Evolutionary conservation across 1,284 basidiomycete genomes (phyloP), one percentile per base, ranked within the genome.

Genomic region (Ustilago hordei): DNA sequence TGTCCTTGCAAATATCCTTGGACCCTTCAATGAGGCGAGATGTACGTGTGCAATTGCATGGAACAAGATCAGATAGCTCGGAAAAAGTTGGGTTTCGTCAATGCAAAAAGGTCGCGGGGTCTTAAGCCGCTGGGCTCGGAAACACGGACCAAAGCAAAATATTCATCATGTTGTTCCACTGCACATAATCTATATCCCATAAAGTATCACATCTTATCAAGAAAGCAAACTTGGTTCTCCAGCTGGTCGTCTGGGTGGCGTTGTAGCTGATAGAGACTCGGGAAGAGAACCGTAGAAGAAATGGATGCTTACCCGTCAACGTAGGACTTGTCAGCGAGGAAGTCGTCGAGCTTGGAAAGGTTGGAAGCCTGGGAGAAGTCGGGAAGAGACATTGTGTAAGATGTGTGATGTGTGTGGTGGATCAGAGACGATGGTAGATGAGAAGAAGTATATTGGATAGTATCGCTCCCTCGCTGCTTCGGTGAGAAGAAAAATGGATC

Each of bases 91-190:
- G 79, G 64, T 81, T 71, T 85, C 84, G 82, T 85, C 84, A 85
- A 79, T 28, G 84, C 84, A 84, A 74, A 80, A 77, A 80, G 71
- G 72, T 76, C 81, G 84, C 81, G 84, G 84, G 81, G 84, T 85
- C 84, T 85, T 85, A 85, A 63, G 84, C 84, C 84, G 81, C 84
- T 84, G 84, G 84, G 79, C 83, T 85, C 84, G 81, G 84, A 85
- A 85, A 85, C 84, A 85, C 84, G 84, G 84, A 85, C 84, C 84
- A 85, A 85, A 84, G 79, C 81, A 70, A 74, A 72, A 55, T 55
- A 64, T 75, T 84, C 83, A 85, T 85, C 83, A 75, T 75, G 55
- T 56, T 64, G 75, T 76, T 69, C 64, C 60, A 59, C 48, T 50
- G 36, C 38, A 45, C 17, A 45, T 7, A 9, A 38, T 45, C 19